Conservation (phyloP, 179 eudicot species). For the Drosera spatulata region DNA sequence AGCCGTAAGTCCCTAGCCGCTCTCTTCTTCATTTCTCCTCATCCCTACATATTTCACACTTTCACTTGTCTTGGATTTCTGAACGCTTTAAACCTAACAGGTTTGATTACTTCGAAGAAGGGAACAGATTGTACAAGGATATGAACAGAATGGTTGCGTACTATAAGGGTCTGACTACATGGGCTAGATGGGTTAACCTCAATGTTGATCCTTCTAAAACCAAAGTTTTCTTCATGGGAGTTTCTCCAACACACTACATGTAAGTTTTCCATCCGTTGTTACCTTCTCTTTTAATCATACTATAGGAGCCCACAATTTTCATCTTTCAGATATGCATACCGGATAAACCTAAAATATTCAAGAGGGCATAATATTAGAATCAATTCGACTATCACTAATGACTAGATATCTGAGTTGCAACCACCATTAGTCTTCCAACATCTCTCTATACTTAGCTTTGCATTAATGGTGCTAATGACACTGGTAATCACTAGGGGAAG, state of each 20-base stretch:
- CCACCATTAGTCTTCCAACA: background rate
- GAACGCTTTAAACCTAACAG: slow-evolving; percentile 16
- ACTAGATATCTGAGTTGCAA: background rate
- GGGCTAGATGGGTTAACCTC: slow-evolving; percentile 64
- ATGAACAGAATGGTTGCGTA: slow-evolving; percentile 63
- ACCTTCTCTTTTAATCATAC: too few species aligned
- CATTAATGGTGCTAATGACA: background rate
- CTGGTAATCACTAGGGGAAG: slow-evolving; percentile 32
- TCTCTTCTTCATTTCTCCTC: background rate
- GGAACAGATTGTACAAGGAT: slow-evolving; percentile 38
- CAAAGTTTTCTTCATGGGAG: slow-evolving; percentile 63
- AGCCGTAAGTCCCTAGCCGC: slow-evolving; percentile 31
- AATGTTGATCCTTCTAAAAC: slow-evolving; percentile 56
- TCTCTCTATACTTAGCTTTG: background rate
- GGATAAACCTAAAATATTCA: too few species aligned
- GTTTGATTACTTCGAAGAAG: slow-evolving; percentile 67
- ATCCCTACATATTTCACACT: background rate
- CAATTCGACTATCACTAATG: too few species aligned
- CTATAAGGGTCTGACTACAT: slow-evolving; percentile 56
- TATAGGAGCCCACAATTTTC: too few species aligned
- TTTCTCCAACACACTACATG: slow-evolving; percentile 66
- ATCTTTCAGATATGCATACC: too few species aligned
- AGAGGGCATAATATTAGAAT: too few species aligned
- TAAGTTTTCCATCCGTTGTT: slow-evolving; percentile 10
- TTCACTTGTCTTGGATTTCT: too few species aligned